Percentiles rank a stretch among this genome's conserved stretches.
These are phyloP conservation scores for Penicillium turbatum DNA, from an alignment of 495 filamentous ascomycete genomes.

Conservation along the genomic window DNA sequence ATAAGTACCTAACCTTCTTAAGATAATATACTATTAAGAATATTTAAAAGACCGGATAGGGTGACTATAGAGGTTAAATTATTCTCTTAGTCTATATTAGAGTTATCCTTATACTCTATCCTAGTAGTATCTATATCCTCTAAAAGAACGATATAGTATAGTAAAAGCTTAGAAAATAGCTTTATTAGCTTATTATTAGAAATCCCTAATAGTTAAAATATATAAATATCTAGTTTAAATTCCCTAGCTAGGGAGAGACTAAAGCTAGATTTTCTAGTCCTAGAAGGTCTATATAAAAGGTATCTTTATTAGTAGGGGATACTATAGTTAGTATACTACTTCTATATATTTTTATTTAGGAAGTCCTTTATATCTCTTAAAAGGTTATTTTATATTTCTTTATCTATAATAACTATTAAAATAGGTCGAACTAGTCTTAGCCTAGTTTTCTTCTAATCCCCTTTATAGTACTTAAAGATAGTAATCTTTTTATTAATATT, in stretches of 20 bases:
- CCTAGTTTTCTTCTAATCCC: conserved; percentile 15
- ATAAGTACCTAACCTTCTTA: conserved; percentile 64
- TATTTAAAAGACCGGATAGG: conserved; percentile 58
- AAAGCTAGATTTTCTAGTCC: conserved; percentile 38
- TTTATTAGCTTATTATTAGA: conserved; percentile 36
- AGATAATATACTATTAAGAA: conserved; percentile 62
- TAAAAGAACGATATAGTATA: conserved; percentile 58
- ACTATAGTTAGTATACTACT: conserved; percentile 65
- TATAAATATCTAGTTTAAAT: conserved; percentile 59
- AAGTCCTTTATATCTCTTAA: conserved; percentile 76
- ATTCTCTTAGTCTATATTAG: conserved; percentile 7
- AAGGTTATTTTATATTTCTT: conserved; percentile 59
- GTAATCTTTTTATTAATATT: conserved; percentile 8
- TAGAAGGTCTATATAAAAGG: conserved; percentile 33
- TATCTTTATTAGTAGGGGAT: conserved; percentile 39
- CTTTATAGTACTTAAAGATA: conserved; percentile 13
- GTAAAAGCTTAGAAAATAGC: conserved; percentile 53
- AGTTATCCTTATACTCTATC: conserved; percentile 5
- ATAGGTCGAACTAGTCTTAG: conserved; percentile 62
- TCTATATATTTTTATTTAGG: conserved; percentile 58
- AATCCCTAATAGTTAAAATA: conserved; percentile 32
- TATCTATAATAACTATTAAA: conserved; percentile 70
- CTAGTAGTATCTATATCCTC: conserved; percentile 66
- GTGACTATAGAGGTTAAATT: conserved; percentile 42
- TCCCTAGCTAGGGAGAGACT: conserved; percentile 54